A percentile compares a stretch with the other conserved stretches of the same genome.
phyloP scores from a whole-genome alignment of 1,284 basidiomycete genomes.

The Gomphus sp. region DNA sequence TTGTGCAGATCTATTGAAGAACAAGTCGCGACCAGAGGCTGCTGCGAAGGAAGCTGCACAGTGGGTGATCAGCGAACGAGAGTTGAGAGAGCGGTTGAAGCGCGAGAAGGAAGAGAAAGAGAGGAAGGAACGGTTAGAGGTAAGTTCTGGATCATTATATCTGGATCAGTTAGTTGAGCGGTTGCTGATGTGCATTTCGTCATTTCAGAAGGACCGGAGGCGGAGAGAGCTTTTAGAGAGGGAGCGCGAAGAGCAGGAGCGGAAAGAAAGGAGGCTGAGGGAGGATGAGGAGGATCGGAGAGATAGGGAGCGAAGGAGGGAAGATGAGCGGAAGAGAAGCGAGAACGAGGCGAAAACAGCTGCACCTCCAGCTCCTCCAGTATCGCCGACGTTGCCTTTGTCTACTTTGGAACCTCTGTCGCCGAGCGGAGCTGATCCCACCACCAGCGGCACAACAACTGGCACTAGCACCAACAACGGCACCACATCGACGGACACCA shows the following conservation, averaged over 20 bases:
- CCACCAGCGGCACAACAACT: too few species aligned
- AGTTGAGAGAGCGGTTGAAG: constrained; percentile 58
- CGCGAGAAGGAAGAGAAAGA: constrained; percentile 63
- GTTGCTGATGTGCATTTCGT: too few species aligned
- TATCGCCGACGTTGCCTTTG: too few species aligned
- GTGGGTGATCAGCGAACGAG: constrained; percentile 67
- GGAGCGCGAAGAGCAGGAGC: constrained; percentile 37
- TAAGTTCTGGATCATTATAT: constrained; percentile 25
- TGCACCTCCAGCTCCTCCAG: too few species aligned
- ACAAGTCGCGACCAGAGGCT: constrained; percentile 67
- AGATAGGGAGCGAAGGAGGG: constrained; percentile 31
- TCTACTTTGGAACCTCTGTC: too few species aligned
- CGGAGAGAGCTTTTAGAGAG: constrained; percentile 29
- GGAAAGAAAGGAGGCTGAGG: constrained; percentile 38
- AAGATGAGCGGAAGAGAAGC: constrained; percentile 41
- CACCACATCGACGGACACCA: too few species aligned
- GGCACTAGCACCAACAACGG: too few species aligned
- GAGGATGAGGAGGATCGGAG: constrained; percentile 28
- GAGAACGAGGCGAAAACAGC: constrained; percentile 24
- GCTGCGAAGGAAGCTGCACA: constrained; percentile 53
- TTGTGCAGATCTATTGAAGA: constrained; percentile 58
- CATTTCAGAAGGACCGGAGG: constrained; percentile 14
- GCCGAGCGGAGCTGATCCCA: too few species aligned
- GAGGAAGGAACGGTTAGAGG: constrained; percentile 51
- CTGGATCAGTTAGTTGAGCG: constrained; percentile 8